Evolutionary conservation across 345 rosid species (phyloP), one percentile per base, ranked within the genome.

Genomic region (Sisymbrium altissimum): DNA sequence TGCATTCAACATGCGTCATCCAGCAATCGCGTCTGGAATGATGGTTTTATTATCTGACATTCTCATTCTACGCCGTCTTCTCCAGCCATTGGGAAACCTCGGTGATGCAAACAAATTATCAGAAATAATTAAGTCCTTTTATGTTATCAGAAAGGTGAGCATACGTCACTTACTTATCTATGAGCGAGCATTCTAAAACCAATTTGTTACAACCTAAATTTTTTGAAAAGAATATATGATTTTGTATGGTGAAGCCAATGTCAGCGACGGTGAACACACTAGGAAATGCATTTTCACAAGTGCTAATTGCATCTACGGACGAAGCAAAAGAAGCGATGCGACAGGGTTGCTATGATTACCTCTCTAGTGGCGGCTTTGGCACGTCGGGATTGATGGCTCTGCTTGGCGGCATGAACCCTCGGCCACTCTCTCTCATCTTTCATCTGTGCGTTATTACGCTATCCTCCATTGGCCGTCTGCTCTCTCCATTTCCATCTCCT

Each of bases 1-100:
- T 70, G 83, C 86, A 70, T 81, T 81, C 81, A 83, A 83, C 73
- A 83, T 83, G 84, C 84, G 84, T 0, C 88, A 85, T 68, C 86
- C 86, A 52, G 65, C 60, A 43, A 48, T 83, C 4, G 86, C 85
- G 0, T 78, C 85, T 39, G 88, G 86, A 75, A 85, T 85, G 88
- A 85, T 85, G 80, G 86, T 81, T 60, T 54, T 84, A 30, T 46
- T 85, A 21, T 81, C 88, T 40, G 88, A 81, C 33, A 63, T 85
- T 57, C 84, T 81, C 55, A 84, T 85, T 7, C 83, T 85, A n/a
- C 81, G 85, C 8, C 41, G 74, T 17, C 85, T 85, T 55, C 77
- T 83, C 32, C 67, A 57, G 54, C 85, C 84, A n/a, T 44, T 83
- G 19, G 9, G 7, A 4, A 77, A 85, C 68, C 66, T 83, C 1